Evolutionary conservation across 345 rosid species (phyloP).

Genomic region (Eucalyptus camaldulensis): DNA sequence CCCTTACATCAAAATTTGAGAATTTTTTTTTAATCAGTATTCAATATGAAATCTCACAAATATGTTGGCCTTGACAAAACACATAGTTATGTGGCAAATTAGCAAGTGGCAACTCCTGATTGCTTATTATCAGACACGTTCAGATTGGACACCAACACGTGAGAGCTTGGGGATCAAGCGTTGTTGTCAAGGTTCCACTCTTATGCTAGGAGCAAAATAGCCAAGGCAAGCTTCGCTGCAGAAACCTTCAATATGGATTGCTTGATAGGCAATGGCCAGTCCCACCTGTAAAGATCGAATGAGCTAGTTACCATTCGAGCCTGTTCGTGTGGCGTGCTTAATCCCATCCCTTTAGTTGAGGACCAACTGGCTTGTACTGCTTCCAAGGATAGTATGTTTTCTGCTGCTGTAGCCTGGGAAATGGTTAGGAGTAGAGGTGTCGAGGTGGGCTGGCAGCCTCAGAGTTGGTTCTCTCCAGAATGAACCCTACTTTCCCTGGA

Average conservation of each 20-base stretch:
- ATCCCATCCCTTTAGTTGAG: not conserved
- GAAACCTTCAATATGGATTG: not conserved
- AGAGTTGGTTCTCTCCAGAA: not conserved
- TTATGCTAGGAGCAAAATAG: not conserved
- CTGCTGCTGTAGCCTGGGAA: not conserved
- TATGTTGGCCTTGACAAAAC: not conserved
- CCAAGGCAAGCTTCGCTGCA: not conserved
- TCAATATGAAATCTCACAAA: not conserved
- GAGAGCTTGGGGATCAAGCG: not conserved
- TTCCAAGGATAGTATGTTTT: not conserved
- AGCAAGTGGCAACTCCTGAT: not conserved
- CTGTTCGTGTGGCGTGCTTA: not conserved
- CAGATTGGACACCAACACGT: not conserved
- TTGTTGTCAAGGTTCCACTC: not conserved
- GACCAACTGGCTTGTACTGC: not conserved
- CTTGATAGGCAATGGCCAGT: not conserved
- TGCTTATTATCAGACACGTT: not conserved
- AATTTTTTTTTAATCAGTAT: rapidly evolving
- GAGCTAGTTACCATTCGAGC: not conserved
- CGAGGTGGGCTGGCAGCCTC: not conserved
- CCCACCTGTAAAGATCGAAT: not conserved
- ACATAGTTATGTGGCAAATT: not conserved
- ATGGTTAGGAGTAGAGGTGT: not conserved
- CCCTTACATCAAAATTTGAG: rapidly evolving
- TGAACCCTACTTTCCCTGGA: not conserved